phyloP scores from a whole-genome alignment of 2,329 filamentous ascomycete species.

The Capronia epimyces region DNA sequence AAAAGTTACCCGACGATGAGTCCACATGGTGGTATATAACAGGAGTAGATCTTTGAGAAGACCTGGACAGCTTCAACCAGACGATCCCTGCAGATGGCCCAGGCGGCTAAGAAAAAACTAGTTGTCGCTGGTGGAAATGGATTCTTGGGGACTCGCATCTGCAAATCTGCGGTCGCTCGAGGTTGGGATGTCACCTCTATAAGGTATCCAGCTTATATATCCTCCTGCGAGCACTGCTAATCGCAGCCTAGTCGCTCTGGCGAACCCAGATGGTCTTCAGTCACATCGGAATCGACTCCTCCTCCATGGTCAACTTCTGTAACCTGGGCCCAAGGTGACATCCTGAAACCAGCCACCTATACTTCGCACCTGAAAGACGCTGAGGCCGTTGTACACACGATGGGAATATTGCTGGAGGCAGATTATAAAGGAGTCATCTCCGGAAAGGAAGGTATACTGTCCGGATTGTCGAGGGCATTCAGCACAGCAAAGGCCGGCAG shows the following conservation, averaged over 20 bases:
- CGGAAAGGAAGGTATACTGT: constrained; percentile 74
- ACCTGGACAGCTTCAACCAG: neutral
- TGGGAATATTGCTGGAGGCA: constrained; percentile 93
- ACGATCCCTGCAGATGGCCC: constrained; percentile 8
- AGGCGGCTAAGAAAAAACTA: constrained; percentile 62
- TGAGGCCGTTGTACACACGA: constrained; percentile 83
- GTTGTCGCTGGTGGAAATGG: constrained; percentile 92
- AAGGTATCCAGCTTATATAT: constrained; percentile 53
- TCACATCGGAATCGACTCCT: constrained; percentile 64
- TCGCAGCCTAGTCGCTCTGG: constrained; percentile 68
- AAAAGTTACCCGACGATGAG: constrained; percentile 16
- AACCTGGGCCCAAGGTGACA: constrained; percentile 80
- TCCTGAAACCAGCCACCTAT: constrained; percentile 78
- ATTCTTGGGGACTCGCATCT: constrained; percentile 80
- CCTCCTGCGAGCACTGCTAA: constrained; percentile 5
- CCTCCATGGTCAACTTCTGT: constrained; percentile 79
- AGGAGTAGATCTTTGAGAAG: neutral
- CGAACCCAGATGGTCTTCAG: constrained; percentile 74
- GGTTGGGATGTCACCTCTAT: constrained; percentile 92
- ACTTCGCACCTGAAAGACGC: constrained; percentile 67
- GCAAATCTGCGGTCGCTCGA: constrained; percentile 75
- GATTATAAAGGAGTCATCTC: constrained; percentile 93
- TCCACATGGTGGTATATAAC: constrained; percentile 8
- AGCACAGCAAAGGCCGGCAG: constrained; percentile 55
- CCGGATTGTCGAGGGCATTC: constrained; percentile 74